Percentiles rank a stretch among this genome's conserved stretches.
Conservation (phyloP, 2,329 filamentous ascomycete species). For the Onygena corvina region DNA sequence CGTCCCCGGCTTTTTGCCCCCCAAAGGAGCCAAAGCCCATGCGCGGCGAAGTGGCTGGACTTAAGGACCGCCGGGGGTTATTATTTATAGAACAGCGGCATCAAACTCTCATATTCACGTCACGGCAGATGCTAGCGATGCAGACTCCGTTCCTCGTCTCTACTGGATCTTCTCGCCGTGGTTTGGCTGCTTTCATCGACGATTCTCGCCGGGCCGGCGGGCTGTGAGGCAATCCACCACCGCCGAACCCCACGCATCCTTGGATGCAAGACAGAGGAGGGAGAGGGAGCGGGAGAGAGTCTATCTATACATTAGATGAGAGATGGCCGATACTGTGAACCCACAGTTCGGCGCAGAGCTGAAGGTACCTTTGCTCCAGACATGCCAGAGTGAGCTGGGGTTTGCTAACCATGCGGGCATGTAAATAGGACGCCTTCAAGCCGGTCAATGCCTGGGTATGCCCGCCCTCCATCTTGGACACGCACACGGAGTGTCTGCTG, state of each 20-base stretch:
- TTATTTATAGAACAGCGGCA: not conserved
- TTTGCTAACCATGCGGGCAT: not conserved
- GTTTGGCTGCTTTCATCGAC: not conserved
- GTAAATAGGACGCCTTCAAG: constrained; percentile 78
- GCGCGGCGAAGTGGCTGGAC: not conserved
- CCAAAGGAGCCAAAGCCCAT: not conserved
- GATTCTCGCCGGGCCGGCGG: not conserved
- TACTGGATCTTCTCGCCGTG: not conserved
- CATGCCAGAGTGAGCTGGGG: not conserved
- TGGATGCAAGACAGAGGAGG: not conserved
- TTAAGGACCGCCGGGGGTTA: not conserved
- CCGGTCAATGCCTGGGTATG: constrained; percentile 77
- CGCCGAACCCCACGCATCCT: not conserved
- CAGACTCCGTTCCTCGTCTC: not conserved
- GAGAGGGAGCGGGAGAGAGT: not conserved
- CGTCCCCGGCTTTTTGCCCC: too few relatives aligned
- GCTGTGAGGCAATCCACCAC: not conserved
- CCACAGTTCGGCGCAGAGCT: constrained; percentile 87
- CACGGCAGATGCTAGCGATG: constrained; percentile 4
- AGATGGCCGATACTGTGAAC: constrained; percentile 69
- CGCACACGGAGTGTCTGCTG: constrained; percentile 3
- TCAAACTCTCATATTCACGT: not conserved
- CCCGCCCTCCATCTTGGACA: constrained; percentile 14
- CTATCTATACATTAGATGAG: not conserved
- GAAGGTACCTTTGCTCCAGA: constrained; percentile 47